phyloP scores from a whole-genome alignment of 768 basidiomycete species.

The Trametes cubensis region DNA sequence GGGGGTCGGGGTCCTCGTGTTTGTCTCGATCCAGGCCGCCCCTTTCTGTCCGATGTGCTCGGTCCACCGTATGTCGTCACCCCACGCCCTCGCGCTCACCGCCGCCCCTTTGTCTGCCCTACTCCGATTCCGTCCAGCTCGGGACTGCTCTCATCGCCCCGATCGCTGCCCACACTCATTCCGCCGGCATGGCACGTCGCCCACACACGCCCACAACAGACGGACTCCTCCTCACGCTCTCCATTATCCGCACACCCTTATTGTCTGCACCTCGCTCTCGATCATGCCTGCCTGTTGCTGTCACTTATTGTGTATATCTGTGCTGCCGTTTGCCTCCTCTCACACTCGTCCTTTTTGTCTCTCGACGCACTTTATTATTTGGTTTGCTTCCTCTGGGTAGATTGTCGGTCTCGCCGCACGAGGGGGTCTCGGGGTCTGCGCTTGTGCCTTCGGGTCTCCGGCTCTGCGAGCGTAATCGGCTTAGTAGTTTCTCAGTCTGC shows the following conservation, averaged over 20 bases:
- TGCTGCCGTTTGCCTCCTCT: slow-evolving; percentile 3
- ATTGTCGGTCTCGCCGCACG: neutral
- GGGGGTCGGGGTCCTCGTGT: neutral
- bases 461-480: neutral
- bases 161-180: neutral
- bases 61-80: slow-evolving; percentile 9
- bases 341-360: neutral
- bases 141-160: slow-evolving; percentile 2
- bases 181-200: slow-evolving; percentile 2
- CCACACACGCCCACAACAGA: slow-evolving; percentile 17
- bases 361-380: slow-evolving; percentile 10
- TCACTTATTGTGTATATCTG: slow-evolving; percentile 25
- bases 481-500: slow-evolving; percentile 11
- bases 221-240: neutral
- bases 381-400: slow-evolving; percentile 15
- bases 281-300: slow-evolving; percentile 10
- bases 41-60: slow-evolving; percentile 13
- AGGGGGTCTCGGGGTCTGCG: neutral
- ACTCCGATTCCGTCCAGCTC: slow-evolving; percentile 14
- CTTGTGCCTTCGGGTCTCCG: neutral
- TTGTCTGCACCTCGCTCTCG: slow-evolving; percentile 21
- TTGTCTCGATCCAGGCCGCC: slow-evolving; percentile 14
- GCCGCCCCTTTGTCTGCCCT: neutral
- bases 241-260: slow-evolving; percentile 13
- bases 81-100: neutral